Base-by-base conservation (phyloP, 164 flowering plant species). In the Magnolia changhungtana region DNA sequence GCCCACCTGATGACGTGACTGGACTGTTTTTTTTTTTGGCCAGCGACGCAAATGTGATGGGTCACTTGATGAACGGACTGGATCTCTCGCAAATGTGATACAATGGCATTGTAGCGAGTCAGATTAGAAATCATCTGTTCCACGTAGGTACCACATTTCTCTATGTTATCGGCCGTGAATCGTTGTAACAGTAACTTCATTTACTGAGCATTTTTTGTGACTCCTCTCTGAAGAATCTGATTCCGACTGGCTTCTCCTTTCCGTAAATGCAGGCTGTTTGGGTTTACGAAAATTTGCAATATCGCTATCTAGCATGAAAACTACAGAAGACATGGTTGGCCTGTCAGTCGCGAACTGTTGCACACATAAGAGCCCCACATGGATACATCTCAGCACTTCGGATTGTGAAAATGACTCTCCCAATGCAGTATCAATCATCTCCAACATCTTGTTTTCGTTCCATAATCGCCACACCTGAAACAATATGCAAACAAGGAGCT, bases 301-400 rank as follows among this genome's bases (percentile, higher is more conserved):
- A 23, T 67, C 49, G 29, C 70, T 67, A 6, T 23, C 45, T 5
- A 82, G 77, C 82, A 82, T 82, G 5, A 67, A 66, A 7, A 80
- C 50, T 11, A 73, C 73, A 2, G 73, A 2, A 16, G 84, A 69
- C 80, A 82, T 80, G 21, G 66, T 75, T 5, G 82, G 84, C 51
- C 84, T 72, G 55, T 80, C 82, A 13, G n/a, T 64, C 3, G 81
- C 31, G 21, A n/a, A 29, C 4, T 82, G 79, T 61, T 82, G 84
- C 27, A 82, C 84, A 58, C 84, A 82, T 74, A 80, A 61, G 29
- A 82, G 68, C 9, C 78, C 84, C 14, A 82, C 69, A 19, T 82
- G 82, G 45, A 80, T 73, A 52, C 82, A 80, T 69, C 75, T 80
- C 72, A 37, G 16, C 20, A 63, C 80, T 21, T 77, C 78, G 2